Conservation (phyloP, 805 yeast species). For the Myxozyma nipponensis region DNA sequence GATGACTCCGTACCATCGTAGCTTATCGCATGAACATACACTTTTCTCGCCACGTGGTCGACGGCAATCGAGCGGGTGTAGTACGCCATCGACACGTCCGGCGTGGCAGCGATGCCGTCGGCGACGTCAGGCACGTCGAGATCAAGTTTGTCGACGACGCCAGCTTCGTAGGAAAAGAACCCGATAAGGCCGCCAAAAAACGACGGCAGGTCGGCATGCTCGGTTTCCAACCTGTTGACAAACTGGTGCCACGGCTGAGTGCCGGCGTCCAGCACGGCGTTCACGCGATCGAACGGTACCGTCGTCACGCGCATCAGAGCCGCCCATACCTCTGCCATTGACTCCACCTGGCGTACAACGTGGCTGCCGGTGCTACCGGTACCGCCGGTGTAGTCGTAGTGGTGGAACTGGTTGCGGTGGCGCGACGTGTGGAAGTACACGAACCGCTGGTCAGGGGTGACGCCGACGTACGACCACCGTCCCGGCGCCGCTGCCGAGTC, state of each 20-base stretch:
- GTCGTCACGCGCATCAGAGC: not conserved
- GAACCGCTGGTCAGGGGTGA: too few relatives aligned
- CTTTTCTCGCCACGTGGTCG: constrained; percentile 45
- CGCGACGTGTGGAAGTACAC: too few relatives aligned
- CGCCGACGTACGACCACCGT: constrained; percentile 78
- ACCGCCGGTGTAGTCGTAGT: too few relatives aligned
- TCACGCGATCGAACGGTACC: not conserved
- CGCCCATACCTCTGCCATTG: constrained; percentile 21
- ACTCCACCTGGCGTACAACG: constrained; percentile 1
- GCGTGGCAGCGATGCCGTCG: constrained; percentile 14
- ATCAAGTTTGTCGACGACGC: constrained; percentile 41
- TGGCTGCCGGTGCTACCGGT: not conserved
- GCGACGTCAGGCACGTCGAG: constrained; percentile 1
- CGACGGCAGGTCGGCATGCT: constrained; percentile 48
- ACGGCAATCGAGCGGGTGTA: constrained; percentile 61
- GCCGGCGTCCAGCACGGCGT: not conserved
- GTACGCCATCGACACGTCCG: constrained; percentile 73
- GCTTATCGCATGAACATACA: constrained; percentile 38
- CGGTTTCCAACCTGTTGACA: too few relatives aligned
- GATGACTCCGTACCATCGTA: too few relatives aligned
- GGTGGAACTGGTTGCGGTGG: too few relatives aligned
- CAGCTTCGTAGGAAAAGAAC: constrained; percentile 82
- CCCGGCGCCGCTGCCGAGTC: constrained; percentile 85
- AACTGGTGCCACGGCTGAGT: too few relatives aligned
- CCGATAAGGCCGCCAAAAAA: constrained; percentile 93